These are phyloP conservation scores for Polymyxa betae DNA, from an alignment of 208 protist species.

Conservation along the genomic window DNA sequence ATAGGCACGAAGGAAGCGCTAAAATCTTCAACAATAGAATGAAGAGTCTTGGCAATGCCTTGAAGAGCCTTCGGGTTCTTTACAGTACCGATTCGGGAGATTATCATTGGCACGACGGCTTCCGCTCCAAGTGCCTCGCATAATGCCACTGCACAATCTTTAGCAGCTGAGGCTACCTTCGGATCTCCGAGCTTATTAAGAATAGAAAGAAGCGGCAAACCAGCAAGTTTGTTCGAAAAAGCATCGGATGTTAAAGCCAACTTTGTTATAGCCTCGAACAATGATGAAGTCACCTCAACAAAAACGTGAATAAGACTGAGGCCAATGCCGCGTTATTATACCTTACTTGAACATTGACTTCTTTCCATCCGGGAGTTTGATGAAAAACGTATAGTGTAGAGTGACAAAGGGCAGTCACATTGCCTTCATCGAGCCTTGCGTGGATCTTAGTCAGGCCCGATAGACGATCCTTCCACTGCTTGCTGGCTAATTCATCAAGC, in stretches of 20 bases:
- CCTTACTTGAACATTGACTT: slow-evolving; percentile 36
- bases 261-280: slow-evolving; percentile 40
- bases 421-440: not conserved
- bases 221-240: slow-evolving; percentile 23
- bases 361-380: slow-evolving; percentile 36
- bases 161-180: not conserved
- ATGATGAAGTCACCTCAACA: not conserved
- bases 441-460: not conserved
- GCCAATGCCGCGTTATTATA: not conserved
- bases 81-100: not conserved
- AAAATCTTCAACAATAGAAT: not conserved
- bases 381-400: not conserved
- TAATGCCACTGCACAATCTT: not conserved
- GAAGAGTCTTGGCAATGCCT: not conserved
- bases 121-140: slow-evolving; percentile 17
- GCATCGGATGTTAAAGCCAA: not conserved
- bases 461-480: slow-evolving; percentile 37
- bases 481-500: not conserved
- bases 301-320: not conserved
- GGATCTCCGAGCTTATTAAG: slow-evolving; percentile 25
- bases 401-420: not conserved
- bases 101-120: slow-evolving; percentile 18
- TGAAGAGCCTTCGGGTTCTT: slow-evolving; percentile 30
- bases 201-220: not conserved
- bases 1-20: not conserved